Conservation (phyloP, 2,329 filamentous ascomycete species). For the Simplicillium sp. region DNA sequence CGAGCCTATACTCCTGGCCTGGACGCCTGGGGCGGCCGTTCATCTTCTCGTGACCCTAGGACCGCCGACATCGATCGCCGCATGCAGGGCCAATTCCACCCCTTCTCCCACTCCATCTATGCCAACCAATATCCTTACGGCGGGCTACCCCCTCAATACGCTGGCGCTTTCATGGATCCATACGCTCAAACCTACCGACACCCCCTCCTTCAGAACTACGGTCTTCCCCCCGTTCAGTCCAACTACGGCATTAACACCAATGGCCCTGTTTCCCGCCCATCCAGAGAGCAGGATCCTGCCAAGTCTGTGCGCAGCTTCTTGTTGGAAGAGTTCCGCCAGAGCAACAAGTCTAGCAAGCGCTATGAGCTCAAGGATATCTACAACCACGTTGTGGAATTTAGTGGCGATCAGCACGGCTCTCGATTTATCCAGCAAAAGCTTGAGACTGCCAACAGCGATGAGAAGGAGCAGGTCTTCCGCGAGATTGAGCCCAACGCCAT, state of each 20-base stretch:
- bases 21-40: slow-evolving; percentile 28
- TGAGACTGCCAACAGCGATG: slow-evolving; percentile 86
- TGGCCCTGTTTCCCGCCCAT: slow-evolving; percentile 20
- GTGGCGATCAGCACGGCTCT: slow-evolving; percentile 90
- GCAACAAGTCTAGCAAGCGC: slow-evolving; percentile 59
- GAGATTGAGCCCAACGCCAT: slow-evolving; percentile 80
- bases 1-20: slow-evolving; percentile 17
- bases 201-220: slow-evolving; percentile 22
- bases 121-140: slow-evolving; percentile 17
- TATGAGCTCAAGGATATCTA: slow-evolving; percentile 88
- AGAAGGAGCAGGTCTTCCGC: slow-evolving; percentile 82
- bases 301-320: slow-evolving; percentile 60
- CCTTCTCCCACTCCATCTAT: slow-evolving; percentile 21
- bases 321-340: slow-evolving; percentile 71
- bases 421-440: slow-evolving; percentile 93
- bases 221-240: slow-evolving; percentile 23
- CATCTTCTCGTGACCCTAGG: slow-evolving; percentile 22
- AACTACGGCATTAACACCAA: slow-evolving; percentile 17
- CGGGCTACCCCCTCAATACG: slow-evolving; percentile 23
- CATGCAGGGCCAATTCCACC: slow-evolving; percentile 17
- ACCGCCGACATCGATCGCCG: slow-evolving; percentile 29
- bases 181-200: slow-evolving; percentile 24
- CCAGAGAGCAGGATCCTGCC: slow-evolving; percentile 47
- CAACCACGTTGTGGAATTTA: slow-evolving; percentile 83
- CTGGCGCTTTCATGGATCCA: slow-evolving; percentile 23